phyloP scores from a whole-genome alignment of 257 asterid genomes.

The Cruciata laevipes region DNA sequence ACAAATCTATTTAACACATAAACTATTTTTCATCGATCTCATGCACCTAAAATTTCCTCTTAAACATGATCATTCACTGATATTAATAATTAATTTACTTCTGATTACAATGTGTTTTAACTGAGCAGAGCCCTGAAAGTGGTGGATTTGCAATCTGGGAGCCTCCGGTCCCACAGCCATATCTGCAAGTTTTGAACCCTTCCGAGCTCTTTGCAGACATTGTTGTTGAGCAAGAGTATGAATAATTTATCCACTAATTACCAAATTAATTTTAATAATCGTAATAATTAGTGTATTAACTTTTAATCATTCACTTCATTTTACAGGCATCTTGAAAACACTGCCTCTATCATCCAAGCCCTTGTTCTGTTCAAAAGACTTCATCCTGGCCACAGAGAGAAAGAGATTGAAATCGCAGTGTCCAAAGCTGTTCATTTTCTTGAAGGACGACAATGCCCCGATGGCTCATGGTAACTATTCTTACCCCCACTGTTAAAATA shows the following conservation, averaged over 20 bases:
- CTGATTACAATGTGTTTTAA: not conserved
- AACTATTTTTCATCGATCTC: no score
- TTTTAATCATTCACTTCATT: not conserved
- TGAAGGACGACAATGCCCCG: constrained; percentile 49
- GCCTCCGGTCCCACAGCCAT: constrained; percentile 45
- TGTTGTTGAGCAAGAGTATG: constrained; percentile 74
- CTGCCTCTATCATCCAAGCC: constrained; percentile 44
- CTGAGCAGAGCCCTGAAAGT: constrained; percentile 22
- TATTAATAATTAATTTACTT: no score
- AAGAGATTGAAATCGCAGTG: constrained; percentile 53
- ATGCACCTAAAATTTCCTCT: no score
- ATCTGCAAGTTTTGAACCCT: constrained; percentile 66
- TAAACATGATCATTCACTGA: no score
- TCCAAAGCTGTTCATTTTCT: constrained; percentile 39
- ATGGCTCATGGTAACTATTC: constrained; percentile 62
- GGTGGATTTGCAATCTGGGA: constrained; percentile 37
- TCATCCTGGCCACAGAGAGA: constrained; percentile 59
- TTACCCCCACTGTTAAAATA: no score
- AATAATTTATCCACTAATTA: not conserved
- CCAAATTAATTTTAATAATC: no score
- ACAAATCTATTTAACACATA: no score
- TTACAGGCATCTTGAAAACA: constrained; percentile 56
- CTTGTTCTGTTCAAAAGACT: constrained; percentile 47
- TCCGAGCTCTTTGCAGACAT: constrained; percentile 73
- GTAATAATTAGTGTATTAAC: not conserved